Base-by-base conservation (phyloP, 306 rosid genomes). In the Prunus mira region DNA sequence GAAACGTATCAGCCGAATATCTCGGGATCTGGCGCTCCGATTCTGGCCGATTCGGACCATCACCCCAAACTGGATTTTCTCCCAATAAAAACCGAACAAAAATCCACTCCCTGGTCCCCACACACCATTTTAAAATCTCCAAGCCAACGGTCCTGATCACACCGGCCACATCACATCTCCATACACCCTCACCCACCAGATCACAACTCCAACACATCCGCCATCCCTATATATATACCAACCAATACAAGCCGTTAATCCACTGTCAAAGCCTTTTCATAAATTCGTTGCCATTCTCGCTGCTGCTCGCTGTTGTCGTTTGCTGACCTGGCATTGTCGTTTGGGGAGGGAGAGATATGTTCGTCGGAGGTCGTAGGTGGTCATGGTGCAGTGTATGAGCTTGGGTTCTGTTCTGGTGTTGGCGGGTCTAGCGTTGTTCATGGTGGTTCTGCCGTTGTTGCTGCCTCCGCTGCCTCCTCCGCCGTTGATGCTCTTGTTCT, bases 381-480 rank as follows among this genome's bases (percentile, higher is more conserved):
- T 60, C 46, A 91, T 91, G 96, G 91, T 63, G 27, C 83, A 75
- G 67, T 79, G 82, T 76, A 80, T 81, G 81, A 75, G 86, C 67
- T 4, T 78, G 64, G 86, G 82, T 1, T 80, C 87, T 13, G 65
- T 88, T 77, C 25, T 91, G 22, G 41, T 74, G n/a, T 79, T 91
- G 61, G 84, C 57, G 24, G 86, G 77, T 34, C 65, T 91, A 10
- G 86, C 94, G 9, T 88, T 82, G 3, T 91, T 89, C 3, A 86
- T 91, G 97, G 87, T 86, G 34, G 76, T 91, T 1, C 73, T 91
- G 28, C 97, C 97, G 63, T 76, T 89, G 45, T 47, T 89, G 46
- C 49, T 89, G 30, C 97, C 97, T 47, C 97, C 95, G 75, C 76
- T 91, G 5, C 97, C 97, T 1, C 97, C 93, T 14, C 97, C 95